Percentiles rank a stretch among this genome's conserved stretches.
Evolutionary conservation across 2,329 filamentous ascomycete species (phyloP).

Genomic region (Clonostachys solani): DNA sequence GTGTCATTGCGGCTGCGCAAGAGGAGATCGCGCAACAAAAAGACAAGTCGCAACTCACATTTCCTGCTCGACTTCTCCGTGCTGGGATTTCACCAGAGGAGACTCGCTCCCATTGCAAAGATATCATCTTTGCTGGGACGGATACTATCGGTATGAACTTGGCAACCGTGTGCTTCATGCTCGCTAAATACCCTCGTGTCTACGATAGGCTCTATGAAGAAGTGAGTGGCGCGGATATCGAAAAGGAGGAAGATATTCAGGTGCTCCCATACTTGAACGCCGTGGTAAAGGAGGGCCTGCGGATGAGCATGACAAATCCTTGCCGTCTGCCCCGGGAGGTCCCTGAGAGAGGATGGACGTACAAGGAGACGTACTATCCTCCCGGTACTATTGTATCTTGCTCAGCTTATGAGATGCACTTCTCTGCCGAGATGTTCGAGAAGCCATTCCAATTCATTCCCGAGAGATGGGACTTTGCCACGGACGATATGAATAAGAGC

Average conservation of each 20-base stretch:
- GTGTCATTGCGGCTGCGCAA: constrained; percentile 24
- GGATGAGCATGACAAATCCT: constrained; percentile 46
- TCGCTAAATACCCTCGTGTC: constrained; percentile 34
- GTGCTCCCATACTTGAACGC: constrained; percentile 32
- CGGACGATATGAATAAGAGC: constrained; percentile 17
- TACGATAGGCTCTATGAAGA: constrained; percentile 11
- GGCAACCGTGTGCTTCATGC: constrained; percentile 37
- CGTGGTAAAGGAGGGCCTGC: constrained; percentile 43
- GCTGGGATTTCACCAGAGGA: constrained; percentile 35
- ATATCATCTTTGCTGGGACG: constrained; percentile 49
- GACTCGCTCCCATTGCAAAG: constrained; percentile 45
- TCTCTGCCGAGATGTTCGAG: constrained; percentile 34
- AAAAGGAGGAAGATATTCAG: constrained; percentile 17
- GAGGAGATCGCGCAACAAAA: constrained; percentile 20
- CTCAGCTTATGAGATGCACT: constrained; percentile 38
- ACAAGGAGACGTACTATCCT: constrained; percentile 32
- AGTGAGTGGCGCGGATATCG: background rate
- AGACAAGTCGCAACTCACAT: constrained; percentile 19
- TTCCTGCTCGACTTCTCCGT: constrained; percentile 40
- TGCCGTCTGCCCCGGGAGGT: constrained; percentile 43
- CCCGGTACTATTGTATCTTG: constrained; percentile 37
- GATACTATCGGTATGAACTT: constrained; percentile 48
- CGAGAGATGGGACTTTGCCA: constrained; percentile 36
- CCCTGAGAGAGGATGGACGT: constrained; percentile 15
- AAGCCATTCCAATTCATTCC: constrained; percentile 36